Percentiles rank a stretch among this genome's conserved stretches.
These are phyloP conservation scores for Paecilomyces sp. DNA, from an alignment of 2,329 filamentous ascomycete genomes.

Conservation along the genomic window DNA sequence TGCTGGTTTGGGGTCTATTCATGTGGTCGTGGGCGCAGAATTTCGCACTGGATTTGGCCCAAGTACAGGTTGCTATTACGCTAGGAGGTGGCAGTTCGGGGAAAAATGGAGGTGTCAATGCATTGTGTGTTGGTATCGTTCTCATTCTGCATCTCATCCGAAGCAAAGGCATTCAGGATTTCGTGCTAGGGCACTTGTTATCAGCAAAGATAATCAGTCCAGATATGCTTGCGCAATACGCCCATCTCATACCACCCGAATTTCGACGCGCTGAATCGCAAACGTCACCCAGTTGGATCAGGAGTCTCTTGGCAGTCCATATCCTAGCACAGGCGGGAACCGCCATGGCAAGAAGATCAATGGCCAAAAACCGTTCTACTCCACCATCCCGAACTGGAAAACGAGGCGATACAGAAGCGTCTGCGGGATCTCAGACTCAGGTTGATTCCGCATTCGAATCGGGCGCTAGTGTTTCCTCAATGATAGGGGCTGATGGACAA, in stretches of 20 bases:
- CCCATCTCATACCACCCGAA: constrained; percentile 36
- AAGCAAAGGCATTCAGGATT: constrained; percentile 42
- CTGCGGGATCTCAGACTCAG: constrained; percentile 35
- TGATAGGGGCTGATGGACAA: constrained; percentile 35
- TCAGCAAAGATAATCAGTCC: constrained; percentile 38
- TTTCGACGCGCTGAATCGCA: constrained; percentile 36
- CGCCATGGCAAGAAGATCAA: constrained; percentile 40
- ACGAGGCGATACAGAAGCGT: constrained; percentile 39
- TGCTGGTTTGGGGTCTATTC: constrained; percentile 74
- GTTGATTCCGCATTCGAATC: constrained; percentile 37
- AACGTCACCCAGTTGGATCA: constrained; percentile 37
- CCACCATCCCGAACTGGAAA: constrained; percentile 34
- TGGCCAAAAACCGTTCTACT: constrained; percentile 39
- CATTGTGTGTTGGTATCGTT: constrained; percentile 38
- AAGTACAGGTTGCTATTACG: constrained; percentile 87
- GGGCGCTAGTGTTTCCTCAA: constrained; percentile 33
- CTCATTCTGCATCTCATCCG: constrained; percentile 39
- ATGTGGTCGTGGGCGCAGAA: constrained; percentile 82
- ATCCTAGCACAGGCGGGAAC: constrained; percentile 43
- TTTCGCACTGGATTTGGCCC: constrained; percentile 80
- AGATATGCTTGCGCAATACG: constrained; percentile 35
- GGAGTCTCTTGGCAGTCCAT: constrained; percentile 42
- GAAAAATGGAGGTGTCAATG: constrained; percentile 40
- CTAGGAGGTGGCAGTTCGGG: constrained; percentile 66
- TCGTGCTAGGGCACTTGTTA: constrained; percentile 40